Base-by-base conservation (phyloP, 177 flowering plant species). In the Vitis hybrid region DNA sequence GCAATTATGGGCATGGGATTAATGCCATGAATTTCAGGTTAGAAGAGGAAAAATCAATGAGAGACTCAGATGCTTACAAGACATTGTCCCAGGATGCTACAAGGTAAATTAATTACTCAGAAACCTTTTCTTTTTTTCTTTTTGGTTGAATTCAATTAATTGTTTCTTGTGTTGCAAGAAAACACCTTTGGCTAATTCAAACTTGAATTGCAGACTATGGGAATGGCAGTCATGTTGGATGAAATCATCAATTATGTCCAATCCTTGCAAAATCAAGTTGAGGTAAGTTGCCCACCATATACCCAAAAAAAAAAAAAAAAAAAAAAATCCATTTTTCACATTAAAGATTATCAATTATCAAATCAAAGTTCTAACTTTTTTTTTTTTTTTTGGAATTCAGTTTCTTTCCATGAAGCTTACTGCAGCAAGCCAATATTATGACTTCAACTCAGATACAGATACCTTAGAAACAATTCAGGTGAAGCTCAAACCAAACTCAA, bases 21-120 rank as follows among this genome's bases (percentile, higher is more conserved):
- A 21, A 56, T 64, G 21, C 40, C 46, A 18, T 52, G n/a, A 61
- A 16, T 56, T 24, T 65, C 85, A 89, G 93, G 89, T 81, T 19
- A 79, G 93, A 75, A 82, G 93, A 86, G 87, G 83, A 21, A 89
- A 86, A 70, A 89, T 88, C 60, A 88, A 88, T 67, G 92, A 88
- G 70, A 81, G 82, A 66, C 70, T 88, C 1, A 81, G 61, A 70
- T 84, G 85, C 73, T 81, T 87, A 82, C 86, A 82, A 68, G 82
- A 85, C 77, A 82, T 88, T 58, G 92, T 88, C 62, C 92, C 90
- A 3, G 90, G 89, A 67, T 87, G 89, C 77, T 82, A 81, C 71
- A 87, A 83, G 90, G 90, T 86, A 67, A 21, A 14, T 52, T 27
- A 52, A 18, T 35, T 4, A n/a, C 13, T 18, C 10, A 18, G 4